Conservation (phyloP, 1,284 basidiomycete genomes). For the Limonomyces culmigenus region DNA sequence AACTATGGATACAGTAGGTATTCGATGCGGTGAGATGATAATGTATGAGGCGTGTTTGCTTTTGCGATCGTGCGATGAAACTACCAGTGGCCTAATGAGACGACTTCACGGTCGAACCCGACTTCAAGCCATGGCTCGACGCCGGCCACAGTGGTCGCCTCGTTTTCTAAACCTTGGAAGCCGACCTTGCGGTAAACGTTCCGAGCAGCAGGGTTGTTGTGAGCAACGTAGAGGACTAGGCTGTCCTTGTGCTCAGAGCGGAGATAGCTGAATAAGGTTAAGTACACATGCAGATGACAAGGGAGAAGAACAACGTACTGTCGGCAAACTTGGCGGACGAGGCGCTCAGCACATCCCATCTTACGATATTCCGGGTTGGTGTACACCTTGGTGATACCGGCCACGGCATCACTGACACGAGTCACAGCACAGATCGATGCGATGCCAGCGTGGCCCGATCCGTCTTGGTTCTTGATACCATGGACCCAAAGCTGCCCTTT, state of each 20-base stretch:
- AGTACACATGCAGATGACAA: constrained; percentile 1
- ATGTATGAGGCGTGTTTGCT: too few relatives aligned
- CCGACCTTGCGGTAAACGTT: constrained; percentile 45
- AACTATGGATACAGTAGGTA: too few relatives aligned
- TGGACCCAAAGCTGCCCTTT: constrained; percentile 45
- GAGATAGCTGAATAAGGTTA: constrained; percentile 13
- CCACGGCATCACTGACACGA: constrained; percentile 29
- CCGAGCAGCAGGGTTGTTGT: constrained; percentile 31
- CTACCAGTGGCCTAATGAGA: constrained; percentile 46
- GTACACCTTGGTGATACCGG: constrained; percentile 50
- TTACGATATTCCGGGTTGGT: constrained; percentile 33
- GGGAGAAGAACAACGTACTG: constrained; percentile 18
- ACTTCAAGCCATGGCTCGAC: constrained; percentile 43
- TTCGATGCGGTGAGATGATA: too few relatives aligned
- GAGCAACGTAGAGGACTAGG: constrained; percentile 37
- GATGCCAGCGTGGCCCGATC: constrained; percentile 17
- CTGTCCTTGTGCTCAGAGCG: constrained; percentile 16
- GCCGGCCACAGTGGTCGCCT: constrained; percentile 16
- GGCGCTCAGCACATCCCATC: constrained; percentile 34
- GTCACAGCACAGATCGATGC: constrained; percentile 53
- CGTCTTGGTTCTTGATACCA: constrained; percentile 15
- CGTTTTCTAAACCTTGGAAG: constrained; percentile 29
- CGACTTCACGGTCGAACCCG: constrained; percentile 32
- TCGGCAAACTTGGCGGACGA: constrained; percentile 34
- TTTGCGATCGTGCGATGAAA: too few relatives aligned